Percentiles rank a stretch among this genome's conserved stretches.
These are phyloP conservation scores for Daldinia grandis DNA, from an alignment of 495 filamentous ascomycete genomes.

Conservation along the genomic window DNA sequence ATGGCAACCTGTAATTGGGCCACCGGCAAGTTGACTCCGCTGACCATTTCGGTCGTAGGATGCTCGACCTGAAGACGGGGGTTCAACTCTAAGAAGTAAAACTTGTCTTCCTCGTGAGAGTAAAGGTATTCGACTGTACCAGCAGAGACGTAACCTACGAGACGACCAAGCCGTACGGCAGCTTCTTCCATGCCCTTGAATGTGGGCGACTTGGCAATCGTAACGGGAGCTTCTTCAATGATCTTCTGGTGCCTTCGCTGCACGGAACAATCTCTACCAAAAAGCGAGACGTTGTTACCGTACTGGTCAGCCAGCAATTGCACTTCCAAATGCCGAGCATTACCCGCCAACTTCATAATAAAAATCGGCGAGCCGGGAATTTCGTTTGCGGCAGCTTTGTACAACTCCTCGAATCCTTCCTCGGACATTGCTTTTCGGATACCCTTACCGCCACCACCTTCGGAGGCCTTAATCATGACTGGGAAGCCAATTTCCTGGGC, in stretches of 20 bases:
- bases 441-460: slow-evolving; percentile 99
- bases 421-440: slow-evolving; percentile 94
- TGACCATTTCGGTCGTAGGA: slow-evolving; percentile 99
- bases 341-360: slow-evolving; percentile 99
- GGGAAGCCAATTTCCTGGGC: slow-evolving; percentile 95
- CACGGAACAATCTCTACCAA: slow-evolving; percentile 98
- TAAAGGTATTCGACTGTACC: slow-evolving; percentile 99
- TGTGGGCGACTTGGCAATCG: slow-evolving; percentile 85
- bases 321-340: slow-evolving; percentile 95
- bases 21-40: slow-evolving; percentile 94
- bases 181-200: slow-evolving; percentile 98
- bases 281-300: slow-evolving; percentile 98
- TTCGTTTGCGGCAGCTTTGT: slow-evolving; percentile 95
- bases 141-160: slow-evolving; percentile 98
- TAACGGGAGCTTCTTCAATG: slow-evolving; percentile 98
- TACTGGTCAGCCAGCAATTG: slow-evolving; percentile 98
- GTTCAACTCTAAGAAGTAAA: slow-evolving; percentile 99
- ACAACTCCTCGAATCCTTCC: slow-evolving; percentile 82
- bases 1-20: slow-evolving; percentile 99
- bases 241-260: slow-evolving; percentile 99
- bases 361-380: slow-evolving; percentile 99
- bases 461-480: slow-evolving; percentile 99
- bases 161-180: slow-evolving; percentile 88
- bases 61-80: slow-evolving; percentile 99
- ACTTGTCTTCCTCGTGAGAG: slow-evolving; percentile 97